These are phyloP conservation scores for Acanthamoeba lenticulata DNA, from an alignment of 208 protist species.

Conservation along the genomic window DNA sequence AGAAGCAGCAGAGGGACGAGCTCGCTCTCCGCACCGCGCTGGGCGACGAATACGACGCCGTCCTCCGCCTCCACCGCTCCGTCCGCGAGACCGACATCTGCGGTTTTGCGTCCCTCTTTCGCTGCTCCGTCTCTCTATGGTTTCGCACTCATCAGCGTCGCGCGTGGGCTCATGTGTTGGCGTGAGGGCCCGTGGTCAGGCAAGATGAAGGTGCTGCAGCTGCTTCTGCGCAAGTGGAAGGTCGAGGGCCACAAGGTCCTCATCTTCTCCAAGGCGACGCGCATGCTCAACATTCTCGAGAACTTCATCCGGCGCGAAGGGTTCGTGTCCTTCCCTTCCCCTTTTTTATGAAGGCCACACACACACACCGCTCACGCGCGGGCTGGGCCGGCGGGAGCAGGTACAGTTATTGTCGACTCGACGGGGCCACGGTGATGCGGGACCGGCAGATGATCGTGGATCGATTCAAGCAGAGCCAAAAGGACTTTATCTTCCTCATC, in stretches of 20 bases:
- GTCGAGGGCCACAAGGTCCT: conserved; percentile 69
- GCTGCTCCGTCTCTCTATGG: no score
- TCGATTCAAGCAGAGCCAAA: conserved; percentile 84
- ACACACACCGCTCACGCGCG: no score
- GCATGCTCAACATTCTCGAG: conserved; percentile 72
- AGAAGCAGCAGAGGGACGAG: conserved; percentile 25
- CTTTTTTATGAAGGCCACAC: no score
- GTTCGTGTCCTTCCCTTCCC: not conserved
- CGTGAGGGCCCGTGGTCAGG: no score
- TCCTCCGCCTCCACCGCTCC: not conserved
- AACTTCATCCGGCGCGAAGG: not conserved
- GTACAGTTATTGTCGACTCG: conserved; percentile 73
- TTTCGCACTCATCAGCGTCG: no score
- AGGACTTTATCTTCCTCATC: conserved; percentile 89
- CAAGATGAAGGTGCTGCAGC: conserved; percentile 77
- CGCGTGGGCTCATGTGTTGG: no score
- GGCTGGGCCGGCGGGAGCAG: no score
- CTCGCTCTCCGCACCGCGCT: conserved; percentile 2
- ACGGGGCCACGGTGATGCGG: conserved; percentile 67
- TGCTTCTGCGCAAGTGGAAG: conserved; percentile 69
- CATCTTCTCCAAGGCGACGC: conserved; percentile 66
- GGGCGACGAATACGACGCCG: not conserved
- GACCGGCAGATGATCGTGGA: conserved; percentile 78
- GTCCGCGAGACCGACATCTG: conserved; percentile 6
- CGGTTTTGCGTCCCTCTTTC: no score